A percentile compares a stretch with the other conserved stretches of the same genome.
phyloP scores from a whole-genome alignment of 768 basidiomycete genomes.

The Naganishia friedmannii region DNA sequence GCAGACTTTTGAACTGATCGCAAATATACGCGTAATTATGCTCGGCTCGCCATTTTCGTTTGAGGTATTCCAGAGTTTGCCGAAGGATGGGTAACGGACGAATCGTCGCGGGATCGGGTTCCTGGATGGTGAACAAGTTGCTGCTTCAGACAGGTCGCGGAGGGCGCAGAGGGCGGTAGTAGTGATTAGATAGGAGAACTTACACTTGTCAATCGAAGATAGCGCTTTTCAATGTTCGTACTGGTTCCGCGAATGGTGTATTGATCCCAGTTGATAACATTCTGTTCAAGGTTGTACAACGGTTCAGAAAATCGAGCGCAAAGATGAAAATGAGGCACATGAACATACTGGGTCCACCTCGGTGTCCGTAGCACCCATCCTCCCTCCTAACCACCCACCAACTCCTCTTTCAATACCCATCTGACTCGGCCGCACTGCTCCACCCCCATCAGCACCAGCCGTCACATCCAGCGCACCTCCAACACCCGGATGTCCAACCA shows the following conservation, averaged over 20 bases:
- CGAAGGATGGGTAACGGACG: slow-evolving; percentile 80
- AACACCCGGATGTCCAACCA: slow-evolving; percentile 59
- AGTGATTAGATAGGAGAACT: slow-evolving; percentile 17
- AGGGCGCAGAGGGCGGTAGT: no score
- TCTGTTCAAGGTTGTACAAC: no score
- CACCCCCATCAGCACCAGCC: slow-evolving; percentile 33
- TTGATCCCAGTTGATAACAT: slow-evolving; percentile 94
- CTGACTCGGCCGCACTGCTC: slow-evolving; percentile 36
- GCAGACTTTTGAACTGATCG: slow-evolving; percentile 94
- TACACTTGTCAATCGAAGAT: slow-evolving; percentile 86
- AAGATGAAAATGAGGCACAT: not conserved
- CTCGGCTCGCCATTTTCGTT: slow-evolving; percentile 75
- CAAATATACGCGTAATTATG: slow-evolving; percentile 83
- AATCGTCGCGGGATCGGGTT: slow-evolving; percentile 90
- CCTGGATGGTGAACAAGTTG: slow-evolving; percentile 57
- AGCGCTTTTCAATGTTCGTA: slow-evolving; percentile 87
- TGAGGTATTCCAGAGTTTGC: slow-evolving; percentile 79
- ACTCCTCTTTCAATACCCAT: slow-evolving; percentile 42
- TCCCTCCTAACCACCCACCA: slow-evolving; percentile 38
- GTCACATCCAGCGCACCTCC: slow-evolving; percentile 33
- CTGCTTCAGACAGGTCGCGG: not conserved
- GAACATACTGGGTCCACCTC: slow-evolving; percentile 51
- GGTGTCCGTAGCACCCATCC: slow-evolving; percentile 44
- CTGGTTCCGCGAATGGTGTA: slow-evolving; percentile 92
- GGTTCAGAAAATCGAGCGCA: no score